Conservation (phyloP, 169 alveolate species). For the Sarcocystis neurona region DNA sequence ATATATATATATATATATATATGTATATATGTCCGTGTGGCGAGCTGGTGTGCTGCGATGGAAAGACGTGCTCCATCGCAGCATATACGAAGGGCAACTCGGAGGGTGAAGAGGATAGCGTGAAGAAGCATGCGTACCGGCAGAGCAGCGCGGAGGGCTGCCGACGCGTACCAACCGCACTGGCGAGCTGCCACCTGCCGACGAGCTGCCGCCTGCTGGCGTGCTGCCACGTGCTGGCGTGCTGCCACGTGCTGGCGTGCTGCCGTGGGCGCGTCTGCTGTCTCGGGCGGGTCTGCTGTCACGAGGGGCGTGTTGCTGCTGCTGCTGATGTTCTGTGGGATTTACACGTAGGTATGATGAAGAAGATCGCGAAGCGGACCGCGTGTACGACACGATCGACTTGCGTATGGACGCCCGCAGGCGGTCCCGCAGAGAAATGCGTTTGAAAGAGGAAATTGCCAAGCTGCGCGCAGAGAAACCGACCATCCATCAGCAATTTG, state of each 20-base stretch:
- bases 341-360: slow-evolving; percentile 88
- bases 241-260: neutral
- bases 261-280: neutral
- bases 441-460: slow-evolving; percentile 82
- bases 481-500: slow-evolving; percentile 71
- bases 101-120: too few species aligned
- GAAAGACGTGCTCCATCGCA: too few species aligned
- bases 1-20: too few species aligned
- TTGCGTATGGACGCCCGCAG: slow-evolving; percentile 90
- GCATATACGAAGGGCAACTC: too few species aligned
- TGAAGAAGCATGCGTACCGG: too few species aligned
- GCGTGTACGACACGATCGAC: slow-evolving; percentile 88
- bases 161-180: too few species aligned
- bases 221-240: too few species aligned
- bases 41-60: too few species aligned
- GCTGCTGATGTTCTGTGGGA: neutral
- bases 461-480: slow-evolving; percentile 87
- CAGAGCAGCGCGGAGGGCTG: too few species aligned
- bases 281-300: neutral
- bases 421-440: slow-evolving; percentile 85
- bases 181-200: too few species aligned
- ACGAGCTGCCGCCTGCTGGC: too few species aligned
- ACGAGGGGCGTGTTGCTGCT: neutral
- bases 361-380: slow-evolving; percentile 93
- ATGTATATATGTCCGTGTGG: neutral